phyloP scores from a whole-genome alignment of 352 stramenopile genomes.

The Pilasporangium apinafurcum region DNA sequence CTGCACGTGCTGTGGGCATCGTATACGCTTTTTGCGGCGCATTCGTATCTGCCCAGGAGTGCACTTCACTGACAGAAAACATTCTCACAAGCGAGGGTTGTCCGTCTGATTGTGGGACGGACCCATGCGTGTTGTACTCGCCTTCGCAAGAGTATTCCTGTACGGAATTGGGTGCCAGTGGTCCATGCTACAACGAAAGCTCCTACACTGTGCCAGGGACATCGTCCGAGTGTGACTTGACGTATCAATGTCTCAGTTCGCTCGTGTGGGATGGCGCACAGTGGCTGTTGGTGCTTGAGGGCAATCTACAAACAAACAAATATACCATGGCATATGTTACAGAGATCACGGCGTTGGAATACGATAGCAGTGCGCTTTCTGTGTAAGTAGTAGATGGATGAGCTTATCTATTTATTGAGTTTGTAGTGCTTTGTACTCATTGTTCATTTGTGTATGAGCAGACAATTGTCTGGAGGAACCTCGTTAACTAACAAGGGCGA shows the following conservation, averaged over 20 bases:
- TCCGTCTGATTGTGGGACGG: constrained; percentile 17
- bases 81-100: constrained; percentile 39
- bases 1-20: too few species aligned
- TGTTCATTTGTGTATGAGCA: constrained; percentile 3
- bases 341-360: constrained; percentile 31
- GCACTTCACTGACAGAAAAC: constrained; percentile 38
- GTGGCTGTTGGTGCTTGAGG: constrained; percentile 25
- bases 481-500: constrained; percentile 21
- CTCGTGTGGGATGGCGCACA: constrained; percentile 23
- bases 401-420: not conserved
- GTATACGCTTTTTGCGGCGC: too few species aligned
- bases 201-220: constrained; percentile 16
- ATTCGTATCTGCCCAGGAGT: too few species aligned
- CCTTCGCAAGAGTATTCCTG: constrained; percentile 23
- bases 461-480: constrained; percentile 21
- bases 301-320: constrained; percentile 11
- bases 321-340: constrained; percentile 42
- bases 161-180: constrained; percentile 17
- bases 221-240: constrained; percentile 27
- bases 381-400: constrained; percentile 22
- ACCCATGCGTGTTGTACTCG: constrained; percentile 47
- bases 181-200: constrained; percentile 23
- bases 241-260: constrained; percentile 49
- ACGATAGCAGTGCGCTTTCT: constrained; percentile 14
- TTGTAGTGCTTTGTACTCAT: constrained; percentile 3